These are phyloP conservation scores for Linnemannia exigua DNA, from an alignment of 192 early-diverging fungal genomes.

Conservation along the genomic window DNA sequence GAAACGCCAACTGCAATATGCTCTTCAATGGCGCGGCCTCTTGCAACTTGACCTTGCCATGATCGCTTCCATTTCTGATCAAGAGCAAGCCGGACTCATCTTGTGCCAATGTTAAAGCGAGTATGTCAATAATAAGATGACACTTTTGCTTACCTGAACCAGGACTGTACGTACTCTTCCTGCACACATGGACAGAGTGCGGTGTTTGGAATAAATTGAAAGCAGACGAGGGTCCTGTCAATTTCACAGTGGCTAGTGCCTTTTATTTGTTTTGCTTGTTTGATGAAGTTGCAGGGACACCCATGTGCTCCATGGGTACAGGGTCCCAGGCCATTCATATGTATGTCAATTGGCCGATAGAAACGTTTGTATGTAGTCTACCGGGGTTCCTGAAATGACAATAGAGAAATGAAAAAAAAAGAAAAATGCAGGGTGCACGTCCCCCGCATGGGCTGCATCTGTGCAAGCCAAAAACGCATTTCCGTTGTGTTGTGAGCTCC, in stretches of 20 bases:
- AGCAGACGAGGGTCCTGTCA: neutral
- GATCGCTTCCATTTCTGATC: neutral
- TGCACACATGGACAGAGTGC: neutral
- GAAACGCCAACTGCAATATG: neutral
- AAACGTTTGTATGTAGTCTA: neutral
- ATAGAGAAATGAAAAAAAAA: neutral
- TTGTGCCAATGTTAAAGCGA: neutral
- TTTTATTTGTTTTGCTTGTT: neutral
- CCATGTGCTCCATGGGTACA: neutral
- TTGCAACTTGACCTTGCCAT: neutral
- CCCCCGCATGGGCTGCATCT: neutral
- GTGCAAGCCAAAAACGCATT: neutral
- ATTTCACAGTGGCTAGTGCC: neutral
- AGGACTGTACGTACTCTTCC: neutral
- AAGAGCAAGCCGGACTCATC: neutral
- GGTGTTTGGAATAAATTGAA: slow-evolving; percentile 2
- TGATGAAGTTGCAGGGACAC: neutral
- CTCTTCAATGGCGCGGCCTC: neutral
- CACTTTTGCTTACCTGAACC: neutral
- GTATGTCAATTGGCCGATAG: neutral
- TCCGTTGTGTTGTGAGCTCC: too few species aligned
- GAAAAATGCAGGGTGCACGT: slow-evolving; percentile 10
- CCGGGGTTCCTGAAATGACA: neutral
- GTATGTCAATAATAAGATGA: too few species aligned
- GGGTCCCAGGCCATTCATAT: neutral